Conservation (phyloP, 2,329 filamentous ascomycete genomes). For the Hypomyces perniciosus region DNA sequence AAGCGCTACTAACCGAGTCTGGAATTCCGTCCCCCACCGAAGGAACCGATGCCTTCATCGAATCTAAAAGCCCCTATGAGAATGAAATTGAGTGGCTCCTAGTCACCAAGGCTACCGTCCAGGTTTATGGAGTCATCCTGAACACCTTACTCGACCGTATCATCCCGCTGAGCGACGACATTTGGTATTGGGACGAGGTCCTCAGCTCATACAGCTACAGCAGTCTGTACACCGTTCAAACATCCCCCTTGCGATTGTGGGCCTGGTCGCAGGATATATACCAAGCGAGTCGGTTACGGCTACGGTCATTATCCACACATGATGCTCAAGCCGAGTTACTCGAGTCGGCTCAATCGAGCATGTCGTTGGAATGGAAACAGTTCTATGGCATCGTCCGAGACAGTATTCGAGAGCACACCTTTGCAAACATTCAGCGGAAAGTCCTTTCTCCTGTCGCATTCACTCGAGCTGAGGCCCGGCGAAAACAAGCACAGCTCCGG, state of each 20-base stretch:
- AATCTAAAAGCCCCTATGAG: slow-evolving; percentile 50
- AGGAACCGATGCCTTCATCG: slow-evolving; percentile 26
- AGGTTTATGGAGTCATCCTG: slow-evolving; percentile 77
- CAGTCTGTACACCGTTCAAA: slow-evolving; percentile 80
- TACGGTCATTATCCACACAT: slow-evolving; percentile 28
- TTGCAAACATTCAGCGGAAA: slow-evolving; percentile 63
- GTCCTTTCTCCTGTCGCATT: slow-evolving; percentile 74
- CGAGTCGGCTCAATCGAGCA: slow-evolving; percentile 30
- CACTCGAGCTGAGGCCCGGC: slow-evolving; percentile 66
- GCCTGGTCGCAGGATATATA: slow-evolving; percentile 66
- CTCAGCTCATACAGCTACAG: slow-evolving; percentile 72
- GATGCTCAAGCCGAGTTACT: slow-evolving; percentile 27
- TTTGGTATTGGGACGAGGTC: slow-evolving; percentile 94
- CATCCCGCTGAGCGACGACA: slow-evolving; percentile 74
- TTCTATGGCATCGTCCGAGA: slow-evolving; percentile 79
- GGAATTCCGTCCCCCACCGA: slow-evolving; percentile 42
- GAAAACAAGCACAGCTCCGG: slow-evolving; percentile 66
- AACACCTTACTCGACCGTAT: slow-evolving; percentile 76
- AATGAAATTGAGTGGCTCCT: slow-evolving; percentile 85
- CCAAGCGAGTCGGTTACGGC: slow-evolving; percentile 48
- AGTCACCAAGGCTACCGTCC: slow-evolving; percentile 85
- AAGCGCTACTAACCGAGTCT: slow-evolving; percentile 57
- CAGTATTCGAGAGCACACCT: slow-evolving; percentile 65
- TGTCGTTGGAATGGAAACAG: slow-evolving; percentile 52
- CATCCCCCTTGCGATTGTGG: slow-evolving; percentile 70